A percentile compares a stretch with the other conserved stretches of the same genome.
phyloP scores from a whole-genome alignment of 2,329 filamentous ascomycete genomes.

The Tympanopsis confertula region DNA sequence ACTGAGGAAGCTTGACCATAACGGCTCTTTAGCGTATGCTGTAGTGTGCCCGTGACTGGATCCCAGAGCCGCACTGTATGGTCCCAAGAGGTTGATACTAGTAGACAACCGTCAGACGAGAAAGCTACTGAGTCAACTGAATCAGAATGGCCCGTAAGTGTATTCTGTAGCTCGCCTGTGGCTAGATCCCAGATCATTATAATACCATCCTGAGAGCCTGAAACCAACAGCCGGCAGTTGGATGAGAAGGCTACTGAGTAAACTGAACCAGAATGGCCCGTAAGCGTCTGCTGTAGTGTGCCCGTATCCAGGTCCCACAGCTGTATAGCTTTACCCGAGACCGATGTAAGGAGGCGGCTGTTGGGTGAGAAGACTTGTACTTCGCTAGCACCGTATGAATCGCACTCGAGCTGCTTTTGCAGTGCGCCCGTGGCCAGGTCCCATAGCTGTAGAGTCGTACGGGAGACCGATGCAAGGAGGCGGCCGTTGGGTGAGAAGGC shows the following conservation, averaged over 20 bases:
- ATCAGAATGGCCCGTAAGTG: background rate
- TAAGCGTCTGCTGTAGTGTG: background rate
- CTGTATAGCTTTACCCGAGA: background rate
- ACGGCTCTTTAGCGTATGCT: background rate
- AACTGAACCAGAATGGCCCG: background rate
- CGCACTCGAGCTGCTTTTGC: background rate
- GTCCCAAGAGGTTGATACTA: background rate
- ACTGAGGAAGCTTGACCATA: background rate
- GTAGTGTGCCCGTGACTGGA: background rate
- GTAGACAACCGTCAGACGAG: background rate
- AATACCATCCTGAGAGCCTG: background rate
- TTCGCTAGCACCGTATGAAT: background rate
- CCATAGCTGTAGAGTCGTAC: conserved; percentile 1
- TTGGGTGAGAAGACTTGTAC: conserved; percentile 5
- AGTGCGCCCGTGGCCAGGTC: background rate
- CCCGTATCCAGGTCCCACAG: background rate
- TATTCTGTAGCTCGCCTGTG: background rate
- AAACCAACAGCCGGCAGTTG: background rate
- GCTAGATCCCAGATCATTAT: background rate
- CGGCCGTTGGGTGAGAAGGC: background rate
- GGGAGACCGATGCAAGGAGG: background rate
- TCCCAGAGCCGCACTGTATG: background rate
- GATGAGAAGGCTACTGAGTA: background rate
- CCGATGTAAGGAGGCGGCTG: too few species aligned
- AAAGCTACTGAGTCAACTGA: background rate